Percentiles rank a stretch among this genome's conserved stretches.
These are phyloP conservation scores for Nothopassalora personata DNA, from an alignment of 2,329 filamentous ascomycete species.

Conservation along the genomic window DNA sequence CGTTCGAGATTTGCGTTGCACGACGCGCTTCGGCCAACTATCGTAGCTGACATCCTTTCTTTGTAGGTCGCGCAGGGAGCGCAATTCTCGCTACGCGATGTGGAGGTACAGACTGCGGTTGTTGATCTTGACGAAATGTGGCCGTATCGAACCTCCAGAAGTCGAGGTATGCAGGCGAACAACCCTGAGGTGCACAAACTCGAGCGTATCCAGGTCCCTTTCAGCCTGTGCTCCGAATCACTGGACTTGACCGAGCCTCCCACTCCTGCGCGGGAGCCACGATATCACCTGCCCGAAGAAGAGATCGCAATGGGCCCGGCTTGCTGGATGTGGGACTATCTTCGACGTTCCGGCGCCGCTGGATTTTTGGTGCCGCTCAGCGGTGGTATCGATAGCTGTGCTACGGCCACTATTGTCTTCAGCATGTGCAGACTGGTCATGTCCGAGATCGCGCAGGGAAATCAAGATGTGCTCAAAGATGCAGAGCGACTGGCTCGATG, in stretches of 20 bases:
- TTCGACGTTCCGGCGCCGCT: conserved; percentile 47
- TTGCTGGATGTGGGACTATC: conserved; percentile 63
- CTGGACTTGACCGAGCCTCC: conserved; percentile 24
- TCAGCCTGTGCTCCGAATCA: conserved; percentile 35
- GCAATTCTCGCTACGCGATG: conserved; percentile 58
- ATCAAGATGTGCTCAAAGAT: conserved; percentile 52
- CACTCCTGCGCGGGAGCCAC: conserved; percentile 42
- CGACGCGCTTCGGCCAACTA: too few species aligned
- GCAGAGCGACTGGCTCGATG: conserved; percentile 49
- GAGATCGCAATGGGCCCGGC: conserved; percentile 62
- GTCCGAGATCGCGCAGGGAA: conserved; percentile 46
- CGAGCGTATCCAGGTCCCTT: conserved; percentile 40
- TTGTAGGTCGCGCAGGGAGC: conserved; percentile 50
- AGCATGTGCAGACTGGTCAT: conserved; percentile 52
- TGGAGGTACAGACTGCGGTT: conserved; percentile 52
- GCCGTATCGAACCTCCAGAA: conserved; percentile 52
- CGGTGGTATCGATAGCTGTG: conserved; percentile 58
- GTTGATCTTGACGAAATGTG: conserved; percentile 65
- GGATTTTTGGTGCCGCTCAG: conserved; percentile 55
- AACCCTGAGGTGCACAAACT: conserved; percentile 41
- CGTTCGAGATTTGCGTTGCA: too few species aligned
- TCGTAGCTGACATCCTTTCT: too few species aligned
- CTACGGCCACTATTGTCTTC: conserved; percentile 48
- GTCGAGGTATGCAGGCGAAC: conserved; percentile 55
- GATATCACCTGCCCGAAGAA: conserved; percentile 59